Conservation (phyloP, 1,284 basidiomycete species). For the Irpex rosettiformis region DNA sequence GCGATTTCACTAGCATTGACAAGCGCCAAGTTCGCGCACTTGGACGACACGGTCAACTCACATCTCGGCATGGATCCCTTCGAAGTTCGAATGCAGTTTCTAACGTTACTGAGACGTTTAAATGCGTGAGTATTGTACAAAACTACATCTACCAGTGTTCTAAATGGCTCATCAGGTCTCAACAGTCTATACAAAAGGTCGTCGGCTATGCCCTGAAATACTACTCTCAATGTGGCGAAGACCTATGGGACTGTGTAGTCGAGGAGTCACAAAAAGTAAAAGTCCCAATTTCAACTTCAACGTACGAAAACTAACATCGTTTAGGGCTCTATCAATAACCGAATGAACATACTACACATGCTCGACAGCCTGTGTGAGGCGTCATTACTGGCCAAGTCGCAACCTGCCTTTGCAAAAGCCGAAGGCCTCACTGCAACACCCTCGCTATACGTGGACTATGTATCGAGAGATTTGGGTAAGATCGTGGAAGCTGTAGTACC, state of each 20-base stretch:
- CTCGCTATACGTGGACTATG: conserved; percentile 72
- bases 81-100: conserved; percentile 86
- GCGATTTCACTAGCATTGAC: too few relatives aligned
- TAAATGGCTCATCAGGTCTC: conserved; percentile 54
- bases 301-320: conserved; percentile 2
- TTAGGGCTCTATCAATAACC: conserved; percentile 83
- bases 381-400: conserved; percentile 62
- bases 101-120: conserved; percentile 66
- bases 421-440: conserved; percentile 35
- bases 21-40: not conserved
- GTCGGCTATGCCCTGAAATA: conserved; percentile 86
- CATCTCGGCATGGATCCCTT: conserved; percentile 72
- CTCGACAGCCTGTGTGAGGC: conserved; percentile 86
- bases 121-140: conserved; percentile 64
- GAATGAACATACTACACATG: conserved; percentile 92
- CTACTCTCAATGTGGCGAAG: conserved; percentile 79
- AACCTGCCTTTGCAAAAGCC: conserved; percentile 40
- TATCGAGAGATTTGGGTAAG: conserved; percentile 67
- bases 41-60: not conserved
- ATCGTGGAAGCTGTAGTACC: conserved; percentile 86
- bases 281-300: not conserved
- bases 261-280: conserved; percentile 82
- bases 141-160: conserved; percentile 20
- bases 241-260: conserved; percentile 92
- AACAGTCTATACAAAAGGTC: conserved; percentile 88